Evolutionary conservation across 1,284 basidiomycete species (phyloP).

Genomic region (Lentinula novae-zelandiae): DNA sequence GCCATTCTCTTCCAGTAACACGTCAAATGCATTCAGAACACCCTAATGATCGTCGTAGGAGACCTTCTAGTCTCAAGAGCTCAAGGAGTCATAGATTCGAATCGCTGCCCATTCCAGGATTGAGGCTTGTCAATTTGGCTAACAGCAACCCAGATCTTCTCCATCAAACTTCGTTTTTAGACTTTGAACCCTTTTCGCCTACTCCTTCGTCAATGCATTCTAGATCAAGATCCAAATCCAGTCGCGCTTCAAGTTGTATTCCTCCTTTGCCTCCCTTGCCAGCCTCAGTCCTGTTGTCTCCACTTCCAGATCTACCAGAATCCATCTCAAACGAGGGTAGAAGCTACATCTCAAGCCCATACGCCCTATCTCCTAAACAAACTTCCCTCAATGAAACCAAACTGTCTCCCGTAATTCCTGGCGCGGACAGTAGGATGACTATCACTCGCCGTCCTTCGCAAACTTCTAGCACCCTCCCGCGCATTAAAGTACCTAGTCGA

Average conservation of each 20-base stretch:
- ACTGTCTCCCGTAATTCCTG: neutral
- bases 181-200: neutral
- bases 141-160: constrained; percentile 13
- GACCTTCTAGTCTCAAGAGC: constrained; percentile 25
- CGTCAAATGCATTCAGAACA: constrained; percentile 12
- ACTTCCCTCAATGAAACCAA: neutral
- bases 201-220: neutral
- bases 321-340: neutral
- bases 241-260: neutral
- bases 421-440: neutral
- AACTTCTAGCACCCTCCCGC: constrained; percentile 6
- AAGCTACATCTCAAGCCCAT: constrained; percentile 27
- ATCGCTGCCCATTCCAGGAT: constrained; percentile 15
- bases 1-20: constrained; percentile 28
- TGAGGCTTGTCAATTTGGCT: constrained; percentile 20
- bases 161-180: constrained; percentile 8
- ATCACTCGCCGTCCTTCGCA: neutral
- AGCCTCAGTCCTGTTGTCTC: constrained; percentile 11
- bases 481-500: constrained; percentile 14
- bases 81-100: constrained; percentile 20
- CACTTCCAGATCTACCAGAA: neutral
- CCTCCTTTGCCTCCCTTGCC: constrained; percentile 21
- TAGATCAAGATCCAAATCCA: neutral
- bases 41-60: constrained; percentile 14
- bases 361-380: constrained; percentile 21